Base-by-base conservation (phyloP, 768 basidiomycete species). In the Mycena amicta region DNA sequence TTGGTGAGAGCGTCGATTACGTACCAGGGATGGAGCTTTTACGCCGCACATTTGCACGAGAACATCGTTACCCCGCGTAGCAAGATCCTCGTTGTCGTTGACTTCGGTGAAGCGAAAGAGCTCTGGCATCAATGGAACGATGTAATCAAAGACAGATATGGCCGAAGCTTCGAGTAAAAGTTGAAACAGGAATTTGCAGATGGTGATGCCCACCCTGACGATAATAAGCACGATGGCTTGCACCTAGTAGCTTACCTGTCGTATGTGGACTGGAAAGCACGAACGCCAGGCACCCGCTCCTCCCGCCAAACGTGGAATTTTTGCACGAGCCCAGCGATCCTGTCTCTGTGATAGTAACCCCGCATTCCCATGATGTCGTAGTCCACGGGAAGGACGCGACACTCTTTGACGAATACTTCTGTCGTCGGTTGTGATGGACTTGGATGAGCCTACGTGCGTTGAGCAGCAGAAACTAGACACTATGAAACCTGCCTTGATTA, bases 41-140 rank as follows among this genome's bases (percentile, higher is more conserved):
- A 96, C 87, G 2, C 90, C 91, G 55, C 93, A 93, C 84, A 94
- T 90, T 52, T 89, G 84, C 39, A 91, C 88, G 40, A 95, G 79
- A 4, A 95, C 79, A 20, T 83, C 75, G 53, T 84, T 85, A 0
- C 91, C 86, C 20, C 85, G 81, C 15, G 77, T 75, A 11, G 82
- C 80, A 18, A 92, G 80, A 45, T 91, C 90, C 64, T 86, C 82
- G 64, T 90, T 88, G 70, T 91, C 88, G 61, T 87, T 86, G 40
- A 89, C 88, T 77, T 92, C 90, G 5, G 87, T 85, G 68, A 90
- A 89, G 13, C 86, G 82, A 74, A 91, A 86, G 2, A 91, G 68
- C 68, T 91, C 89, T 16, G 88, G 88, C 87, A 95, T 83, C 27
- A 93, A 75, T 13, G 90, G 90, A 3, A 94, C 77, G 56, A 93